Evolutionary conservation across 305 asterid genomes (phyloP), one percentile per base, ranked within the genome.

Genomic region (Withania somnifera): DNA sequence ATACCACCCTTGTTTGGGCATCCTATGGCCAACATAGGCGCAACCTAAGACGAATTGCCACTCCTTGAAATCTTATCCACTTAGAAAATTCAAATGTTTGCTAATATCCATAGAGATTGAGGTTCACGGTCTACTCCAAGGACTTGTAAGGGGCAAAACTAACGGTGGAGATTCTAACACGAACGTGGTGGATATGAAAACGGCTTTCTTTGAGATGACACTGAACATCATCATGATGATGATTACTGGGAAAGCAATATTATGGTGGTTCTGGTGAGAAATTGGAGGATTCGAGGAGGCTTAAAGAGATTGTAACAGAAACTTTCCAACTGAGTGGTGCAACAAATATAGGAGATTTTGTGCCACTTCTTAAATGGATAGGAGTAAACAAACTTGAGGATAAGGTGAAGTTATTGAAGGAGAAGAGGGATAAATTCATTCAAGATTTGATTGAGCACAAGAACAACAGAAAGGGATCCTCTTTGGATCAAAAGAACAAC

Each of bases 11-110:
- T 7, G 77, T 38, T 0, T 88, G 92, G 94, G 85, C 91, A 5
- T 38, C 97, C 2, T 92, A 92, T 79, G 94, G 94, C 17, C 88
- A 87, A 36, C 84, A 81, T 67, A 89, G 91, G 93, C 91, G 93
- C 84, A 91, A 86, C 82, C 81, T 91, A 2, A 79, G 92, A 11
- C 82, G 87, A 78, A 86, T 92, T 10, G 88, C 92, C 0, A 78
- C 91, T 1, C 0, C 0, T 56, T 0, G 93, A 92, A 30, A 19
- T 91, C 26, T 52, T 92, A 17, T 91, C 97, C 28, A 10, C 82
- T 0, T 63, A 19, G 7, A 88, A 90, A 15, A 14, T 88, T 53
- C 88, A 85, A 42, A 40, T 53, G 81, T 79, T 54, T 1, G 71
- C 84, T 3, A 84, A 77, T 2, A 28, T 87, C 1, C 88, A 87